A percentile compares a stretch with the other conserved stretches of the same genome.
Conservation (phyloP, 1,139 yeast genomes). For the Hyphopichia khmerensis region DNA sequence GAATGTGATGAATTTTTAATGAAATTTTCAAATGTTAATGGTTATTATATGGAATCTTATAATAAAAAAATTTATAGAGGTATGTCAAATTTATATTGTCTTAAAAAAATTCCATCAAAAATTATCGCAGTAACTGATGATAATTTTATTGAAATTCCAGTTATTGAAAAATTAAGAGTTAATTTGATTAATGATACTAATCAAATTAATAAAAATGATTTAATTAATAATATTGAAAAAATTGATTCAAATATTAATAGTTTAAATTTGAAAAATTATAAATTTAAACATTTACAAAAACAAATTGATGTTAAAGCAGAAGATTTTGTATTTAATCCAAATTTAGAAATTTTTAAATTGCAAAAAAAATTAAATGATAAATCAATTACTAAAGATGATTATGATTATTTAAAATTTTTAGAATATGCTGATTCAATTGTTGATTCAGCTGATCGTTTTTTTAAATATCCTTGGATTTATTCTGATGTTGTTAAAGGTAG, state of each 20-base stretch:
- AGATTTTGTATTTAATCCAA: conserved; percentile 36
- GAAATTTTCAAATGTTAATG: conserved; percentile 29
- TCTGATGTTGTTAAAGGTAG: conserved; percentile 41
- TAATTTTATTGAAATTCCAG: conserved; percentile 29
- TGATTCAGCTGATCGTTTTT: conserved; percentile 33
- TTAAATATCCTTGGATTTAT: conserved; percentile 47
- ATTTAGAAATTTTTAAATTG: conserved; percentile 26
- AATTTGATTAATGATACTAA: conserved; percentile 11
- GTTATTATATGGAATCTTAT: conserved; percentile 37
- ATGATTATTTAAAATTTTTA: conserved; percentile 27
- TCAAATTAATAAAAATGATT: conserved; percentile 5
- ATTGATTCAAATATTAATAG: conserved; percentile 5
- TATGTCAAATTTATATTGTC: conserved; percentile 36
- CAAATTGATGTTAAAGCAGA: conserved; percentile 17
- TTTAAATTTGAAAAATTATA: conserved; percentile 5
- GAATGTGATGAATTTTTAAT: conserved; percentile 21
- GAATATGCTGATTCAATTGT: conserved; percentile 26
- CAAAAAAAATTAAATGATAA: conserved; percentile 17
- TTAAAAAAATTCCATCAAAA: conserved; percentile 28
- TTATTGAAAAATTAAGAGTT: conserved; percentile 24
- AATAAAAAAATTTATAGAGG: conserved; percentile 33
- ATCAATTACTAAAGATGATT: conserved; percentile 17
- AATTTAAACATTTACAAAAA: conserved; percentile 12
- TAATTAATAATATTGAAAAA: conserved; percentile 11
- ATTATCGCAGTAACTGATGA: conserved; percentile 27